phyloP scores from a whole-genome alignment of 1,139 yeast species.

The Kodamaea arcana region DNA sequence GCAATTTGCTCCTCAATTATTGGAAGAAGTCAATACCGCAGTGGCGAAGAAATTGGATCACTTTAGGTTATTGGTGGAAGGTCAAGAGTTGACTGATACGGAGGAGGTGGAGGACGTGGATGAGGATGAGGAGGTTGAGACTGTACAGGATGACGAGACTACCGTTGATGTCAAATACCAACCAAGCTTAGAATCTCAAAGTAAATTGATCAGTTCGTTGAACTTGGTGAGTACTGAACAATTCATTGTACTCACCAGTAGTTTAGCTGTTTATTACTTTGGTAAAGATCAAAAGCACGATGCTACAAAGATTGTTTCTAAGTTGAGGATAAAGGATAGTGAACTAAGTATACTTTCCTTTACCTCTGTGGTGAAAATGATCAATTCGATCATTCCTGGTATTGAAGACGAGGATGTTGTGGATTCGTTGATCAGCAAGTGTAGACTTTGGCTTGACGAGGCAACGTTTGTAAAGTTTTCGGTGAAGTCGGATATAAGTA shows the following conservation, averaged over 20 bases:
- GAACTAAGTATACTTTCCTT: constrained; percentile 23
- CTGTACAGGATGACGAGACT: neutral
- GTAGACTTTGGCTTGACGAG: constrained; percentile 26
- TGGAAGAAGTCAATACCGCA: constrained; percentile 16
- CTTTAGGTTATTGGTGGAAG: constrained; percentile 21
- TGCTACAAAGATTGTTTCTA: constrained; percentile 22
- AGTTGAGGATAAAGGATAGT: constrained; percentile 19
- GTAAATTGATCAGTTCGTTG: constrained; percentile 25
- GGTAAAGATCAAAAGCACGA: constrained; percentile 16
- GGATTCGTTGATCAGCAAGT: constrained; percentile 5
- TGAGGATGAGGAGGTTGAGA: constrained; percentile 6
- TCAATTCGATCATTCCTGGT: constrained; percentile 22
- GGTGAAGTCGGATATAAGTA: constrained; percentile 28
- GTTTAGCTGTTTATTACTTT: constrained; percentile 25
- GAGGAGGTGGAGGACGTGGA: constrained; percentile 17
- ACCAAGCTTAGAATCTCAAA: constrained; percentile 11
- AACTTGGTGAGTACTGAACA: constrained; percentile 35
- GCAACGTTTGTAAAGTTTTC: constrained; percentile 18
- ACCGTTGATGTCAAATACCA: neutral
- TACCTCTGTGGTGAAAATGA: constrained; percentile 28
- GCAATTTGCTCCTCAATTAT: constrained; percentile 19
- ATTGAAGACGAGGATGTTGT: constrained; percentile 11
- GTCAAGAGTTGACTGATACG: constrained; percentile 29
- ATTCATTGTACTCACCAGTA: constrained; percentile 27
- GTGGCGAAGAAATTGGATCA: constrained; percentile 18